A percentile compares a stretch with the other conserved stretches of the same genome.
phyloP scores from a whole-genome alignment of 768 basidiomycete genomes.

The Tulasnella sp. region DNA sequence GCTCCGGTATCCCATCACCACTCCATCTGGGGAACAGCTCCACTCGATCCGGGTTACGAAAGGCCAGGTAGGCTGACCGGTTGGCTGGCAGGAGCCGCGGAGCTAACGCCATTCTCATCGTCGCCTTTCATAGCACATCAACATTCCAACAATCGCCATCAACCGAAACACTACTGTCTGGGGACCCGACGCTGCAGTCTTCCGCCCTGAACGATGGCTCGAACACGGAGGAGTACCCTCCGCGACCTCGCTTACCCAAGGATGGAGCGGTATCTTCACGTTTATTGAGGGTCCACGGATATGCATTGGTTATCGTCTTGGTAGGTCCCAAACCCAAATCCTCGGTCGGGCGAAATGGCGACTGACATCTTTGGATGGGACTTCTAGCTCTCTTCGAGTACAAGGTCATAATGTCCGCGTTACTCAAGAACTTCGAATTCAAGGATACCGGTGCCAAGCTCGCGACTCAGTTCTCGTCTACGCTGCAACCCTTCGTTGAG shows the following conservation, averaged over 20 bases:
- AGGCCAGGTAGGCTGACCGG: constrained; percentile 44
- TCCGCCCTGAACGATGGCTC: constrained; percentile 50
- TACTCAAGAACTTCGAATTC: constrained; percentile 48
- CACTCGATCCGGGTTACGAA: constrained; percentile 43
- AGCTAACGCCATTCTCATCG: not conserved
- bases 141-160: constrained; percentile 46
- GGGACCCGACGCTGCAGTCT: constrained; percentile 46
- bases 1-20: constrained; percentile 45
- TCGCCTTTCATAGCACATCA: constrained; percentile 41
- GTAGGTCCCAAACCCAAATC: constrained; percentile 21
- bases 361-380: not conserved
- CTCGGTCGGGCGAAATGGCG: constrained; percentile 38
- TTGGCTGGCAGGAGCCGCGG: too few relatives aligned
- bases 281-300: constrained; percentile 52
- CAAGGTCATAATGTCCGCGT: constrained; percentile 49
- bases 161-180: constrained; percentile 46
- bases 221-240: constrained; percentile 22
- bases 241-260: constrained; percentile 43
- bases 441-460: constrained; percentile 43
- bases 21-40: constrained; percentile 40
- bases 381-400: constrained; percentile 46
- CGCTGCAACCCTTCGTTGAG: constrained; percentile 33
- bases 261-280: constrained; percentile 48
- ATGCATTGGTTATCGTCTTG: constrained; percentile 49
- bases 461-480: constrained; percentile 31